A percentile compares a stretch with the other conserved stretches of the same genome.
These are phyloP conservation scores for Ephemerocybe angulata DNA, from an alignment of 768 basidiomycete species.

Conservation along the genomic window DNA sequence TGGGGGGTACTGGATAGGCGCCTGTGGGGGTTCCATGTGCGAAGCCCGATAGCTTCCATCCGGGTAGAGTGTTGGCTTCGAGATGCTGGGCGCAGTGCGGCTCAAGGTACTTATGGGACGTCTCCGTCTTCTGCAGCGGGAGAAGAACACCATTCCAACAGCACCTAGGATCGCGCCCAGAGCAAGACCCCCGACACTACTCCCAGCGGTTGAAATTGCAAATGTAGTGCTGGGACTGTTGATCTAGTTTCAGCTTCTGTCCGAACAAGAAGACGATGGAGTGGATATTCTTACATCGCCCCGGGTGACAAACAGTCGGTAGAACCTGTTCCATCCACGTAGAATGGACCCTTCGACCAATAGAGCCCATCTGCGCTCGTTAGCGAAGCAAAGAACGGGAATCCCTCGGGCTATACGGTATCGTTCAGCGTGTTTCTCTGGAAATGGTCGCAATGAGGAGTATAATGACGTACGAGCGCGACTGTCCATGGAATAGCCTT, in stretches of 20 bases:
- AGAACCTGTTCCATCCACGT: slow-evolving; percentile 37
- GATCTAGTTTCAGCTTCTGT: background rate
- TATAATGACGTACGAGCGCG: slow-evolving; percentile 31
- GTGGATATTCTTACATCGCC: slow-evolving; percentile 23
- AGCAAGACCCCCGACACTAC: background rate
- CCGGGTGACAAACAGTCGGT: slow-evolving; percentile 40
- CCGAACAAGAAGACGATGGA: background rate
- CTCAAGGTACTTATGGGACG: background rate
- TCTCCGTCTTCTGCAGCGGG: background rate
- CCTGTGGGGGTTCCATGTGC: background rate
- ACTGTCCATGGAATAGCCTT: slow-evolving; percentile 37
- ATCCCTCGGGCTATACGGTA: slow-evolving; percentile 35
- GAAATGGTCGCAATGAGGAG: background rate
- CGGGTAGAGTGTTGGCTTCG: background rate
- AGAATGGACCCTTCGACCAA: slow-evolving; percentile 51
- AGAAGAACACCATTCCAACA: background rate
- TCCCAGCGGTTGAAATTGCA: background rate
- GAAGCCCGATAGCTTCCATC: background rate
- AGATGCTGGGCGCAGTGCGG: background rate
- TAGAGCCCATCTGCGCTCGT: slow-evolving; percentile 40
- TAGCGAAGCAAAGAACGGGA: slow-evolving; percentile 48
- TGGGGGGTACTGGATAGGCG: slow-evolving; percentile 4
- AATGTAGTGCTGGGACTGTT: background rate
- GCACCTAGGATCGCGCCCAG: background rate
- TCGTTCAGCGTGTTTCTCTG: background rate